These are phyloP conservation scores for Thalassiosira hispida DNA, from an alignment of 352 stramenopile genomes.

Conservation along the genomic window DNA sequence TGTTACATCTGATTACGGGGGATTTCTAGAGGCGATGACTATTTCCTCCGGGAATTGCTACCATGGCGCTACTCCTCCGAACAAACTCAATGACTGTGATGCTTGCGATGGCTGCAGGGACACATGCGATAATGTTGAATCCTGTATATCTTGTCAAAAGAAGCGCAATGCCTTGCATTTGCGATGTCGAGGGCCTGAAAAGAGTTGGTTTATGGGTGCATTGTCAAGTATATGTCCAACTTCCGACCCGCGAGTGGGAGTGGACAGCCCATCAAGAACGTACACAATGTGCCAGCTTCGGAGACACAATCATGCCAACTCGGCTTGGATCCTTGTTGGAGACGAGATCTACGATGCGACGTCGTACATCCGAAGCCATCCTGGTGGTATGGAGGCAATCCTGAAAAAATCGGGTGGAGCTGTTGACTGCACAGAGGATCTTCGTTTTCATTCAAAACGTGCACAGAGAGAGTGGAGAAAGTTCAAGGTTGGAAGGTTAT, in stretches of 20 bases:
- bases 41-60: background rate
- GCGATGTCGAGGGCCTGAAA: constrained; percentile 10
- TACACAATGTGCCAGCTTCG: constrained; percentile 89
- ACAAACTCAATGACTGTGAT: constrained; percentile 16
- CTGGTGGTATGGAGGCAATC: constrained; percentile 86
- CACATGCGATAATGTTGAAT: constrained; percentile 28
- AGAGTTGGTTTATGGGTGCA: constrained; percentile 27
- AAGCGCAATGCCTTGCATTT: constrained; percentile 26
- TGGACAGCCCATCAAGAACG: constrained; percentile 22
- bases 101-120: constrained; percentile 42
- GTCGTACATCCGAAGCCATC: constrained; percentile 88
- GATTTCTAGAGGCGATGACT: background rate
- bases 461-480: constrained; percentile 74
- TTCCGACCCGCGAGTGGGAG: constrained; percentile 14
- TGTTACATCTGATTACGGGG: background rate
- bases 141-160: constrained; percentile 42
- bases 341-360: constrained; percentile 91
- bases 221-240: constrained; percentile 30
- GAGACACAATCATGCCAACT: constrained; percentile 86
- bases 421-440: constrained; percentile 78
- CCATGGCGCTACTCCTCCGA: background rate
- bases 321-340: constrained; percentile 91
- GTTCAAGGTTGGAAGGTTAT: constrained; percentile 64
- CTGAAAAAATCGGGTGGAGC: constrained; percentile 72
- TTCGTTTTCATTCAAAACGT: constrained; percentile 79